Evolutionary conservation across 2,329 filamentous ascomycete species (phyloP), one percentile per base, ranked within the genome.

Genomic region (Rhynchosporium agropyri): DNA sequence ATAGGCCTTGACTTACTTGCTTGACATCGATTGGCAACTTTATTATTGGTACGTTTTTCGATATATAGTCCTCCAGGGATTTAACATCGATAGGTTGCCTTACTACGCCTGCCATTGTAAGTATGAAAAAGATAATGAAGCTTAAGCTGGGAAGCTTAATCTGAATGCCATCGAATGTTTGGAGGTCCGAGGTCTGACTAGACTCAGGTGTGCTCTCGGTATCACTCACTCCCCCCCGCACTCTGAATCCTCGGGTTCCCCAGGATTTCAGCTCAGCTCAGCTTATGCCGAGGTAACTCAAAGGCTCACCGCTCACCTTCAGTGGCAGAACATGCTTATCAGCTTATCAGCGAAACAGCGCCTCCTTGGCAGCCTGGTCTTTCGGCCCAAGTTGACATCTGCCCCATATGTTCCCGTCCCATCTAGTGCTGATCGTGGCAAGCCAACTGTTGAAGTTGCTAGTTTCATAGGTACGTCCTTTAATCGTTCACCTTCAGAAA

Each of bases 41-140:
- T 74, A 99, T 92, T 72, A 89, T 84, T 2, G 92, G 91, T n/a
- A 96, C 91, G 78, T 92, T 83, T 65, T 84, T 77, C 60, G 83
- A 79, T 68, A 99, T 84, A 77, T 93, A 99, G 67, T 81, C 83
- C 80, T 94, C 89, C 61, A 99, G 81, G 15, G 90, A 86, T 72
- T 83, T 79, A 71, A 94, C 79, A 74, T 98, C 91, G 74, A 99
- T 96, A 49, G 91, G 91, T 76, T 99, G 95, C 75, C 95, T 88
- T 63, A 99, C 88, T 67, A 83, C 83, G 71, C 94, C 94, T 59
- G 95, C 94, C 94, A 97, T 89, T 68, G 62, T 66, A 61, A 66
- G 49, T 40, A 50, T 58, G 59, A 8, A 63, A 28, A 15, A 40
- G 43, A 7, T 29, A 20, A 7, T 10, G 3, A 15, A 15, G 36